Conservation (phyloP, 257 asterid species). For the Paulownia fortunei region DNA sequence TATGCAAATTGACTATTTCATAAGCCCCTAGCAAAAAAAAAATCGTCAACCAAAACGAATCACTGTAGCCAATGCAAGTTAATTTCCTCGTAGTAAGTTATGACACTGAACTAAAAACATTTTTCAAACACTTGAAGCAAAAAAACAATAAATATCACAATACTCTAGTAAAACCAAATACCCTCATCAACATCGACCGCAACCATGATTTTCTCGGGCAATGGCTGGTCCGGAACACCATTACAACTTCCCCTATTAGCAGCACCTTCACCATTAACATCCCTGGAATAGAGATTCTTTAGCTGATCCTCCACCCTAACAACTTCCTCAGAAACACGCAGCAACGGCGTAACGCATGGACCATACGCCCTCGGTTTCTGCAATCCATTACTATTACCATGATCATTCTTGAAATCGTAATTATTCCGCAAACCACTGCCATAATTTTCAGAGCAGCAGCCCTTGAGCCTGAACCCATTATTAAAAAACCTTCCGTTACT, state of each 20-base stretch:
- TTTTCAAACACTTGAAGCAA: background rate
- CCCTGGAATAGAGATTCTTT: background rate
- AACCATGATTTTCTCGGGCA: conserved; percentile 43
- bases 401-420: background rate
- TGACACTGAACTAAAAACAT: background rate
- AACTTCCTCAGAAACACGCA: conserved; percentile 33
- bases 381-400: conserved; percentile 18
- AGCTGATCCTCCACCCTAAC: conserved; percentile 9
- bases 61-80: background rate
- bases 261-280: conserved; percentile 23
- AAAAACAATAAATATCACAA: background rate
- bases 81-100: background rate
- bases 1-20: background rate
- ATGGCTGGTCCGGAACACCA: conserved; percentile 25
- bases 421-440: conserved; percentile 2
- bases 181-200: conserved; percentile 78
- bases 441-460: conserved; percentile 27
- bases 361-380: conserved; percentile 26
- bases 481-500: conserved; percentile 20
- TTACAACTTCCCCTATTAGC: conserved; percentile 14
- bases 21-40: background rate
- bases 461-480: conserved; percentile 31
- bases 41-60: background rate
- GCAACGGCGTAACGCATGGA: conserved; percentile 26
- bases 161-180: conserved; percentile 7